Evolutionary conservation across 2,329 filamentous ascomycete genomes (phyloP), one percentile per base, ranked within the genome.

Genomic region (Aureobasidium zeae): DNA sequence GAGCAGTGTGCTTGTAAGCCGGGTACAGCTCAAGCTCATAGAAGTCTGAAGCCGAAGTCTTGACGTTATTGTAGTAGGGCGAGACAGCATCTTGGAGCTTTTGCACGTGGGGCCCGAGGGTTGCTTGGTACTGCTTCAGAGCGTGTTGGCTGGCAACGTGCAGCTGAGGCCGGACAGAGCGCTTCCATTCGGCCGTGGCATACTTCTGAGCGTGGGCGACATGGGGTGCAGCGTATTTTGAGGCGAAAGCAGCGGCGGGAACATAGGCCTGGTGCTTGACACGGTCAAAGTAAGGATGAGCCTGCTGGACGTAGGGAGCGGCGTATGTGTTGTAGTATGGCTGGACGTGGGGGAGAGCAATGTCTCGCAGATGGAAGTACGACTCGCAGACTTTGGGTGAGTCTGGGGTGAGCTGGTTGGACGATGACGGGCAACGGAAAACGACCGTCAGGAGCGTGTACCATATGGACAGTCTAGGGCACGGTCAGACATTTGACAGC

Each of bases 301-400:
- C 81, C 37, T 77, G 67, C 26, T 88, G 74, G 49, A 94, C 77
- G 58, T 95, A 91, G 2, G 86, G 85, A 5, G 81, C 83, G 17
- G 85, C 81, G 57, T 95, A 94, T 46, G 76, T 63, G 52, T 89
- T 69, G 63, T 95, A 96, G 65, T 93, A 94, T 2, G 88, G 89
- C 54, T 81, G 72, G 22, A 93, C 57, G 61, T 89, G 81, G 3
- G 91, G 91, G 19, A 77, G 66, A 48, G 88, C 68, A 46, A 71
- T 79, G 68, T 68, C 78, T 54, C 65, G 78, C 64, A 67, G 82
- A 73, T 72, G 64, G 24, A 81, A 57, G 55, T 95, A 95, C 8
- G 84, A 81, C 57, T 81, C 81, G 74, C 91, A 98, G 49, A 96
- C 75, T 51, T 68, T 73, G 1, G 88, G 84, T 1, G 86, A 84